phyloP scores from a whole-genome alignment of 1,284 basidiomycete species.

The Microstroma glucosiphilum region DNA sequence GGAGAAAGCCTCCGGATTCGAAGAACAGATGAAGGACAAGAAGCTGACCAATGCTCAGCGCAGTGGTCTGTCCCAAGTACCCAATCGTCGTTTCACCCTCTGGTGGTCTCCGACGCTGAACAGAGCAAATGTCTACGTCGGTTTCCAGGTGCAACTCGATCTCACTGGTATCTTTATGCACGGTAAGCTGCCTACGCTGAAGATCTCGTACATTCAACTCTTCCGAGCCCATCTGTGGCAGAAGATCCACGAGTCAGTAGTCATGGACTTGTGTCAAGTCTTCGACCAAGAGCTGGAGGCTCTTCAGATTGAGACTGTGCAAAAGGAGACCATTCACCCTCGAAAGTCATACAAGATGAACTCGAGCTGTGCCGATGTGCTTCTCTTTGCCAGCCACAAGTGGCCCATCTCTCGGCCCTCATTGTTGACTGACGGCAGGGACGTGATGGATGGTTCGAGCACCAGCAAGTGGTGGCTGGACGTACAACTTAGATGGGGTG shows the following conservation, averaged over 20 bases:
- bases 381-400: slow-evolving; percentile 81
- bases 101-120: slow-evolving; percentile 98
- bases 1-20: slow-evolving; percentile 65
- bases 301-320: slow-evolving; percentile 95
- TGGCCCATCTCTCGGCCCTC: slow-evolving; percentile 98
- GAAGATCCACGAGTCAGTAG: slow-evolving; percentile 66
- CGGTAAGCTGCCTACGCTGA: slow-evolving; percentile 85
- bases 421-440: slow-evolving; percentile 89
- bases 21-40: slow-evolving; percentile 82
- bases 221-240: slow-evolving; percentile 99
- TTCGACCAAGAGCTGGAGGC: slow-evolving; percentile 99
- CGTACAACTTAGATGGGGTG: slow-evolving; percentile 93
- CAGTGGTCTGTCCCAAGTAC: slow-evolving; percentile 94
- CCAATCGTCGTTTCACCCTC: slow-evolving; percentile 98
- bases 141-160: slow-evolving; percentile 99
- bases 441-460: slow-evolving; percentile 91
- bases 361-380: slow-evolving; percentile 83
- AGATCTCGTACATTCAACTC: slow-evolving; percentile 84
- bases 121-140: slow-evolving; percentile 96
- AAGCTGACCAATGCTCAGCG: slow-evolving; percentile 84
- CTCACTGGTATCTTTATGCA: slow-evolving; percentile 81
- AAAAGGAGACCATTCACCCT: slow-evolving; percentile 97
- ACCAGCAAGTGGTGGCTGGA: slow-evolving; percentile 99
- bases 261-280: slow-evolving; percentile 92
- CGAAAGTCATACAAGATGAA: slow-evolving; percentile 99